Evolutionary conservation across 139 green algal genomes (phyloP), one percentile per base, ranked within the genome.

Genomic region (Chlorella sp.): DNA sequence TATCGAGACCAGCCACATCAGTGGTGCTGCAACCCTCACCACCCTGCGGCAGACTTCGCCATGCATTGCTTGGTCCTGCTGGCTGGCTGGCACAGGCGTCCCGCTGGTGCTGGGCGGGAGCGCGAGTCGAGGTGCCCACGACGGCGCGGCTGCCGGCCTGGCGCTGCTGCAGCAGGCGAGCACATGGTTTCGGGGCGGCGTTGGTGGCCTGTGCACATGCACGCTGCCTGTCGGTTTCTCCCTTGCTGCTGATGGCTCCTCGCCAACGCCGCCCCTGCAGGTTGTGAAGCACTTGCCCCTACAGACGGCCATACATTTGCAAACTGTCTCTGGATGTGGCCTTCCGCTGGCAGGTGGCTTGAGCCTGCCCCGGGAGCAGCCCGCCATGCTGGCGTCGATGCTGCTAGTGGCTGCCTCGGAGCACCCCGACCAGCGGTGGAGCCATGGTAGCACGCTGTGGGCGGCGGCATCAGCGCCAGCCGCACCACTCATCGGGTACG

Each of bases 341-440:
- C 64, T n/a, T 42, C 1, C 27, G 62, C n/a, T 43, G 42, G 29
- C 65, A 42, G 14, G 15, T 5, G 33, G 23, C 1, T 1, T 17
- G 23, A 6, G 21, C 8, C 23, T 5, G 19, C 21, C 12, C 3
- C 21, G 17, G 35, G 48, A 60, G 23, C 67, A 56, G 11, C 35
- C 35, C 3, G 40, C 21, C 11, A 15, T 55, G 38, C 40, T 75
- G 38, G 21, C 23, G 51, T 50, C 50, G 1, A 15, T 79, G 64
- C 21, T 74, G 4, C 56, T 42, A 35, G 73, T 79, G 19, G 73
- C 73, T 23, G 73, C 63, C 2, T 38, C 38, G 0, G 73, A 79
- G 27, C 50, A 43, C 14, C 17, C n/a, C 8, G 46, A 59, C 3
- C 61, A 73, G 36, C 25, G 8, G 2, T 71, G 58, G 72, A 17